Evolutionary conservation across 2,329 filamentous ascomycete species (phyloP), one percentile per base, ranked within the genome.

Genomic region (Aspergillus pseudonomiae): DNA sequence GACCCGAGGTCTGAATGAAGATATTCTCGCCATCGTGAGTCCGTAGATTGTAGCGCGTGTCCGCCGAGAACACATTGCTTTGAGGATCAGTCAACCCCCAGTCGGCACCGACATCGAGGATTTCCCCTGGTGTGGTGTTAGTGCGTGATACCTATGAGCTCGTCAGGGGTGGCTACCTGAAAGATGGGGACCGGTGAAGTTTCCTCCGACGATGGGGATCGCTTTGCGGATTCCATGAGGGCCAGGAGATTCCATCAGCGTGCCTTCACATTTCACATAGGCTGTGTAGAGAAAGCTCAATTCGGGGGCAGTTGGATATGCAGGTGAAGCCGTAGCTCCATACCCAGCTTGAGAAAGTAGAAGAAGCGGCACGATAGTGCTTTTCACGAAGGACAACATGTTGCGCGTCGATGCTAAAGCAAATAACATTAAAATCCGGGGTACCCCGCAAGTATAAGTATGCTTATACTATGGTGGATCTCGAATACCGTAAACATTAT

Each of bases 41-140:
- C 24, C 69, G 70, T 26, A 73, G 52, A 24, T 73, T 73, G 57
- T 73, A 73, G 50, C 71, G 65, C n/a, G 71, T 73, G 21, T 73
- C 70, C 5, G 71, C 70, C 12, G 68, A 70, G 61, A 73, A 73
- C 30, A 73, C 69, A 5, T 63, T 65, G 2, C 68, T 73, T 21
- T 62, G 62, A 6, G 71, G 67, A 63, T 73, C 71, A 12, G 60
- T 59, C 21, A 63, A 39, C 6, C 71, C 70, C 71, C 71, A 73
- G 50, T 73, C 71, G 12, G 68, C 71, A n/a, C 71, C 71, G 12
- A 73, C 62, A 39, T 71, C 63, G 28, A 68, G 65, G 28, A 73
- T 71, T 34, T 69, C 61, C 19, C 71, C 71, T 69, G 24, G 19
- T 24, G 7, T 36, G 0, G 7, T n/a, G 24, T 34, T 11, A n/a